Conservation (phyloP, 2,329 filamentous ascomycete species). For the Paraphaeosphaeria minitans region DNA sequence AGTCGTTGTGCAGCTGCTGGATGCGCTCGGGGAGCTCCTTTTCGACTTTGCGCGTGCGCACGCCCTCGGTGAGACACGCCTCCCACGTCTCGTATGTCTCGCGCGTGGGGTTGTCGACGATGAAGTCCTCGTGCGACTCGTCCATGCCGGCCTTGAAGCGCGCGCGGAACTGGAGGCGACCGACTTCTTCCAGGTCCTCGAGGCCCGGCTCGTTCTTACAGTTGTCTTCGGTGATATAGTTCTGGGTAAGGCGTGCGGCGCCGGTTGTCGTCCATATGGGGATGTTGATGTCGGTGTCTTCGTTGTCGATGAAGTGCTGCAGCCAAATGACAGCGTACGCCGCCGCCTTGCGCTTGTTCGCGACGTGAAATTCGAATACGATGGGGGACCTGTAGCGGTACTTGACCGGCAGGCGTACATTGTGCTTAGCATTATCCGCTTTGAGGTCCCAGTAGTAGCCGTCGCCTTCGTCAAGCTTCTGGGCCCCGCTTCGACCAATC, state of each 20-base stretch:
- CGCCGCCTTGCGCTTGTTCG: constrained; percentile 71
- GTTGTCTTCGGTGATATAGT: constrained; percentile 86
- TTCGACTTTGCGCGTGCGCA: constrained; percentile 71
- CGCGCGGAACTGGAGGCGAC: constrained; percentile 78
- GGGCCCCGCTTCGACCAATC: constrained; percentile 68
- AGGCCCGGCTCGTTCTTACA: constrained; percentile 71
- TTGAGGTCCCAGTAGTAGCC: constrained; percentile 65
- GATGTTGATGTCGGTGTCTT: constrained; percentile 78
- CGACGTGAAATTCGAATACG: constrained; percentile 81
- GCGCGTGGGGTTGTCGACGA: constrained; percentile 83
- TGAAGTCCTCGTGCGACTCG: constrained; percentile 80
- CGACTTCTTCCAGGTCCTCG: constrained; percentile 76
- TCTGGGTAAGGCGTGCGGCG: constrained; percentile 78
- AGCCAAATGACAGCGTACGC: constrained; percentile 86
- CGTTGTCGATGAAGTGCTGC: constrained; percentile 79
- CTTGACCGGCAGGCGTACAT: constrained; percentile 82
- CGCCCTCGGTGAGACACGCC: constrained; percentile 85
- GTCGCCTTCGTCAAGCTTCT: constrained; percentile 63
- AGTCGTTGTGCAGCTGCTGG: constrained; percentile 79
- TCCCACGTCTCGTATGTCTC: constrained; percentile 97
- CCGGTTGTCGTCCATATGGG: constrained; percentile 88
- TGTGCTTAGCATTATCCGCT: constrained; percentile 55
- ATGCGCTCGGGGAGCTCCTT: constrained; percentile 75
- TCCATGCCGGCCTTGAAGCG: constrained; percentile 91
- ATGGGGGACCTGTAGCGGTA: constrained; percentile 89